Percentiles rank a stretch among this genome's conserved stretches.
Conservation (phyloP, 2,329 filamentous ascomycete genomes). For the Pestalotiopsis sp. region DNA sequence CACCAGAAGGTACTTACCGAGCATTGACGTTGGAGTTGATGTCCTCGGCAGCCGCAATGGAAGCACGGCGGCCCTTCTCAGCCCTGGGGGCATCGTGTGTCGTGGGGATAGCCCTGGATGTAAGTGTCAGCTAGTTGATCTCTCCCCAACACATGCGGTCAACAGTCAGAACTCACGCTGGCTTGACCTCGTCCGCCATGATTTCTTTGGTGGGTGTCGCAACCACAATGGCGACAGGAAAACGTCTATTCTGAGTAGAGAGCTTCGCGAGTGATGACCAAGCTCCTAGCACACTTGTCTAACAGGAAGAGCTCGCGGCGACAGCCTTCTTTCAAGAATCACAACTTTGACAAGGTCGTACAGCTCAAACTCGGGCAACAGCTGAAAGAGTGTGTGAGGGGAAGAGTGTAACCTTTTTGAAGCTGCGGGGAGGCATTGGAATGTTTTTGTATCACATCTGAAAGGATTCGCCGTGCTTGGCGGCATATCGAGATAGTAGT, state of each 20-base stretch:
- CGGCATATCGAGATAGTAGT: neutral
- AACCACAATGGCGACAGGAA: neutral
- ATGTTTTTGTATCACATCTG: neutral
- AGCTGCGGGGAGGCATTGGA: constrained; percentile 7
- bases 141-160: neutral
- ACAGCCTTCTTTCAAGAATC: neutral
- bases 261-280: neutral
- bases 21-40: constrained; percentile 50
- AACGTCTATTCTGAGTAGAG: neutral
- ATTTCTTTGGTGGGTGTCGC: neutral
- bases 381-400: neutral
- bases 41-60: constrained; percentile 38
- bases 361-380: neutral
- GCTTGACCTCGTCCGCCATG: constrained; percentile 10
- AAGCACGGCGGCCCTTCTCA: constrained; percentile 37
- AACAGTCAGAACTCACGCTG: constrained; percentile 4
- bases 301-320: too few relatives aligned
- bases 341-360: neutral
- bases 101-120: constrained; percentile 10
- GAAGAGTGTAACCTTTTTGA: neutral
- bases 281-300: neutral
- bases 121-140: constrained; percentile 6
- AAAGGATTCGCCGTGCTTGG: neutral
- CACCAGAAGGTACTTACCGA: constrained; percentile 36
- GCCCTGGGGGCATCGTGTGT: constrained; percentile 30